Conservation (phyloP, 495 filamentous ascomycete species). For the Glarea lozoyensis region DNA sequence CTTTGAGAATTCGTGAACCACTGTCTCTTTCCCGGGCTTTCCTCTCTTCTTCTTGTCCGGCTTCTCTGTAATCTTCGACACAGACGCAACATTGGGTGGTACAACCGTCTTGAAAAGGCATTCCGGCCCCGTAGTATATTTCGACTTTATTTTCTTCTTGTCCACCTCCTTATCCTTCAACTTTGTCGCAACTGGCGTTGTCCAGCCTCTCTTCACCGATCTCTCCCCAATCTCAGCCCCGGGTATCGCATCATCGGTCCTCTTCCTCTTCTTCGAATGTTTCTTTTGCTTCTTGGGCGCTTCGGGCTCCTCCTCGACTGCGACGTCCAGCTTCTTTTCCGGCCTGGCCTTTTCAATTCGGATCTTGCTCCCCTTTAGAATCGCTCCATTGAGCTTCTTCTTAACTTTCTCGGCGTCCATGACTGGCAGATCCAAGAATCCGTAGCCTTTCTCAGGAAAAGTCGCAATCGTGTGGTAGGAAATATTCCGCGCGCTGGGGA, state of each 20-base stretch:
- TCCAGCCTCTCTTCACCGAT: constrained; percentile 88
- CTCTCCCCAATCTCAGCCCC: constrained; percentile 67
- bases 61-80: constrained; percentile 28
- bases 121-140: constrained; percentile 69
- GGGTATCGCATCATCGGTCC: constrained; percentile 50
- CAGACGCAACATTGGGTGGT: constrained; percentile 46
- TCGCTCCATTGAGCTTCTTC: constrained; percentile 86
- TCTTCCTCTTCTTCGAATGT: constrained; percentile 56
- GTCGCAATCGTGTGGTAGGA: constrained; percentile 77
- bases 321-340: constrained; percentile 23
- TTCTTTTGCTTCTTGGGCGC: constrained; percentile 28
- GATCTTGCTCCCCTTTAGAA: constrained; percentile 78
- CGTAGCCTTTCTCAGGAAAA: constrained; percentile 84
- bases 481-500: constrained; percentile 58
- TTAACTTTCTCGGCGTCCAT: constrained; percentile 80
- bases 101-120: constrained; percentile 75
- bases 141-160: constrained; percentile 54
- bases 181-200: constrained; percentile 24
- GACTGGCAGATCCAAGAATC: constrained; percentile 71
- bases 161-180: constrained; percentile 35
- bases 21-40: constrained; percentile 32
- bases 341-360: constrained; percentile 66
- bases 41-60: constrained; percentile 41
- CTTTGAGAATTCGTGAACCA: constrained; percentile 76
- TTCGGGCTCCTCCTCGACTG: constrained; percentile 31